Conservation (phyloP, 2,329 filamentous ascomycete genomes). For the Geosmithia putterillii region DNA sequence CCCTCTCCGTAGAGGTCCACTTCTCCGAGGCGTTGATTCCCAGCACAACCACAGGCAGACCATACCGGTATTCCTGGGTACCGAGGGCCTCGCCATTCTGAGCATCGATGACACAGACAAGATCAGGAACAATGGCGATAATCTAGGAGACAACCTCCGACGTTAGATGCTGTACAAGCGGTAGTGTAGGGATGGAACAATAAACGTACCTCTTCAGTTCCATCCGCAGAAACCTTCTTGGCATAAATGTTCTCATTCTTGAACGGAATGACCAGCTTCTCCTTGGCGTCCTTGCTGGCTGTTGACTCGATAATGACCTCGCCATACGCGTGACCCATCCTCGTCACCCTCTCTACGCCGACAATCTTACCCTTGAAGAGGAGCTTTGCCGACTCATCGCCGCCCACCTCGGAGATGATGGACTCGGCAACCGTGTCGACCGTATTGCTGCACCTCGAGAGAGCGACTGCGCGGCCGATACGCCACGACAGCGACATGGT, state of each 20-base stretch:
- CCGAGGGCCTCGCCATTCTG: constrained; percentile 44
- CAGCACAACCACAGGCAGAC: constrained; percentile 35
- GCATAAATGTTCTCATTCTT: constrained; percentile 66
- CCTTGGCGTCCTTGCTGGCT: constrained; percentile 17
- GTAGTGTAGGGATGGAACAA: background rate
- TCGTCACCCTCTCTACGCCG: constrained; percentile 41
- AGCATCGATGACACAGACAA: constrained; percentile 42
- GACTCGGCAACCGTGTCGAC: constrained; percentile 42
- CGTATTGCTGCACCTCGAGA: constrained; percentile 33
- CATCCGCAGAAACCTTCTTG: constrained; percentile 17
- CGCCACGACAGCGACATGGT: constrained; percentile 42
- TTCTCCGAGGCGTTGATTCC: constrained; percentile 30
- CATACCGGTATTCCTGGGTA: constrained; percentile 43
- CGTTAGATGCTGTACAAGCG: background rate
- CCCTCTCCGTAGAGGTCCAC: constrained; percentile 30
- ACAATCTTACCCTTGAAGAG: constrained; percentile 55
- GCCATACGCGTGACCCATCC: constrained; percentile 46
- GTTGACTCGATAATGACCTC: constrained; percentile 37
- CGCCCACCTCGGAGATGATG: constrained; percentile 47
- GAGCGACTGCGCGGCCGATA: constrained; percentile 47
- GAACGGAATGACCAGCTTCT: constrained; percentile 52
- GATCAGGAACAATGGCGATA: constrained; percentile 41
- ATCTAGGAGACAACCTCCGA: constrained; percentile 20
- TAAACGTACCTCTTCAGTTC: constrained; percentile 15
- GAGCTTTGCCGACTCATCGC: constrained; percentile 36